Evolutionary conservation across 2,329 filamentous ascomycete genomes (phyloP).

Genomic region (Fusarium sp.): DNA sequence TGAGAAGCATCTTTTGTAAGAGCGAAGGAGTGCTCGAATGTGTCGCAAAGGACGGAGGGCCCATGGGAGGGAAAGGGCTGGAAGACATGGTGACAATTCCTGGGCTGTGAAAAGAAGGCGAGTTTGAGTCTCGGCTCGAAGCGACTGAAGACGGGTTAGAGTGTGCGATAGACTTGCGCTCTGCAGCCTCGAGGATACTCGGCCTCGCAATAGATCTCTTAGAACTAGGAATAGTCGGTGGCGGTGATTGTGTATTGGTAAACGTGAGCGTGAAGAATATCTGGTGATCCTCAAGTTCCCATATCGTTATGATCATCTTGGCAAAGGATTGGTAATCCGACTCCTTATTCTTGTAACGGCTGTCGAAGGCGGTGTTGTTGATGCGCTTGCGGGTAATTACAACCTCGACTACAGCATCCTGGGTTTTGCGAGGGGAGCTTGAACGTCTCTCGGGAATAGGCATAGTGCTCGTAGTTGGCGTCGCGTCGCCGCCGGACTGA

Average conservation of each 20-base stretch:
- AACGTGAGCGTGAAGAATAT: slow-evolving; percentile 81
- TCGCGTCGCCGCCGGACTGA: slow-evolving; percentile 48
- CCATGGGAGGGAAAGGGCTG: slow-evolving; percentile 73
- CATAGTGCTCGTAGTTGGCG: slow-evolving; percentile 49
- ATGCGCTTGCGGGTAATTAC: slow-evolving; percentile 66
- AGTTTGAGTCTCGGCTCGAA: slow-evolving; percentile 61
- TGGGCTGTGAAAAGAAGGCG: slow-evolving; percentile 63
- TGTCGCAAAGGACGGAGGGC: slow-evolving; percentile 68
- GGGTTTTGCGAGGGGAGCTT: slow-evolving; percentile 49
- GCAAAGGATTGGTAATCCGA: slow-evolving; percentile 64
- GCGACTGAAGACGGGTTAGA: slow-evolving; percentile 60
- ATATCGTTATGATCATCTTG: slow-evolving; percentile 81
- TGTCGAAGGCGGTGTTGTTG: slow-evolving; percentile 53
- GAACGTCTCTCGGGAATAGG: slow-evolving; percentile 50
- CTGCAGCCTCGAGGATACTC: slow-evolving; percentile 58
- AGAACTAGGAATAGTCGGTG: slow-evolving; percentile 47
- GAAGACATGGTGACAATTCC: slow-evolving; percentile 63
- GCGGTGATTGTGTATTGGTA: slow-evolving; percentile 65
- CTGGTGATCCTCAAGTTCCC: slow-evolving; percentile 73
- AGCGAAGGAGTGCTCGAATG: slow-evolving; percentile 70
- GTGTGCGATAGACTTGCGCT: slow-evolving; percentile 57
- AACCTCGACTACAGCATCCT: slow-evolving; percentile 75
- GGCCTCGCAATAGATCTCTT: slow-evolving; percentile 55
- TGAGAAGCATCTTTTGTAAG: slow-evolving; percentile 76
- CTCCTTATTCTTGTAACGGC: slow-evolving; percentile 50